Evolutionary conservation across 2,329 filamentous ascomycete species (phyloP).

Genomic region (Beauveria medogensis): DNA sequence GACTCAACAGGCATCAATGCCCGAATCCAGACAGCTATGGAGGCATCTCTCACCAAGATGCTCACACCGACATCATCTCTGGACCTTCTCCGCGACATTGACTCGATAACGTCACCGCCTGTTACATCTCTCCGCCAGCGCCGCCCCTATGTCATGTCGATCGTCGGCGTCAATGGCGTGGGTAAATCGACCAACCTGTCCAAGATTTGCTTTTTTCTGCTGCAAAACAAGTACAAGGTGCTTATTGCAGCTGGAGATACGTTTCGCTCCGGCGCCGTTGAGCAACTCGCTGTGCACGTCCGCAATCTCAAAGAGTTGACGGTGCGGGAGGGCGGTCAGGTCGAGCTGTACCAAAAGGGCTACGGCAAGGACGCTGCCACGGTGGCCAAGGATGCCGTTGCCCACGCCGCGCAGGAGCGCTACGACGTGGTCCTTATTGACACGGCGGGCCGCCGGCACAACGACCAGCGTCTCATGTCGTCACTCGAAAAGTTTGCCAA

Average conservation of each 20-base stretch:
- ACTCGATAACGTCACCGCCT: constrained; percentile 62
- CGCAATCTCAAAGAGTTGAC: constrained; percentile 87
- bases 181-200: constrained; percentile 96
- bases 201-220: constrained; percentile 95
- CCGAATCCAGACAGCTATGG: constrained; percentile 79
- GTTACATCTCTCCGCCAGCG: constrained; percentile 52
- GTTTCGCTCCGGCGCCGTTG: constrained; percentile 92
- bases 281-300: constrained; percentile 93
- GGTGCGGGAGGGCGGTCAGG: constrained; percentile 69
- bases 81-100: constrained; percentile 89
- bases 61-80: constrained; percentile 91
- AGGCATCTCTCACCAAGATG: constrained; percentile 87
- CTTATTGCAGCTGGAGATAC: constrained; percentile 93
- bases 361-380: constrained; percentile 97
- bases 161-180: constrained; percentile 96
- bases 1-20: constrained; percentile 55
- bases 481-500: constrained; percentile 96
- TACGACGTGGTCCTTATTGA: constrained; percentile 97
- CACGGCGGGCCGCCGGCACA: constrained; percentile 89
- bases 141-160: constrained; percentile 93
- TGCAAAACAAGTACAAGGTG: constrained; percentile 95
- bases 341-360: constrained; percentile 92
- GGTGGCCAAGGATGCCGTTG: constrained; percentile 90
- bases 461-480: constrained; percentile 92
- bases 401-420: constrained; percentile 61